Percentiles rank a stretch among this genome's conserved stretches.
Conservation (phyloP, 2,329 filamentous ascomycete species). For the Colletotrichum lentis region DNA sequence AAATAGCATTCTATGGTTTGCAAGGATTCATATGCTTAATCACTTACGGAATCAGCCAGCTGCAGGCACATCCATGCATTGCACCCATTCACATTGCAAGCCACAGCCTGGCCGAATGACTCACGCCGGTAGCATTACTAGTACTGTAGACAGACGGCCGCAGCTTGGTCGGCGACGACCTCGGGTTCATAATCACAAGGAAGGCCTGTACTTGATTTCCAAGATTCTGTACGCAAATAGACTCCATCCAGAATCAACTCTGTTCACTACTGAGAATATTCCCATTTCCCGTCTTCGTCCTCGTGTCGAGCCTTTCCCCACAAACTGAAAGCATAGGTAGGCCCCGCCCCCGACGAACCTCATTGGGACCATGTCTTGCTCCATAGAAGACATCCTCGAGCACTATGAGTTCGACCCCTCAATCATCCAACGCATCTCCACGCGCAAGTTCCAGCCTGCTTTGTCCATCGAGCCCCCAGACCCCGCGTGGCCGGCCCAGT, state of each 20-base stretch:
- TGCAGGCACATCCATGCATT: neutral
- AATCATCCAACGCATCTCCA: constrained; percentile 41
- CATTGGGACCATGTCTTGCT: constrained; percentile 15
- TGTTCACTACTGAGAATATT: neutral
- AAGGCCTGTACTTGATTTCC: neutral
- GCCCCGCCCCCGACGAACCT: neutral
- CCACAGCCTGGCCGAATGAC: constrained; percentile 25
- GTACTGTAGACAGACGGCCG: no score
- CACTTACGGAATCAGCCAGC: neutral
- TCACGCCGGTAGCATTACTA: constrained; percentile 22
- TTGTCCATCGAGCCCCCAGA: constrained; percentile 50
- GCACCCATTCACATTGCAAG: neutral
- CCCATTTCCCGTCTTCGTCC: neutral
- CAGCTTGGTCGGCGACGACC: neutral
- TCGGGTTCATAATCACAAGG: neutral
- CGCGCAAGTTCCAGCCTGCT: constrained; percentile 40
- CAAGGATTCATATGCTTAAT: neutral
- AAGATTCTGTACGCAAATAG: neutral
- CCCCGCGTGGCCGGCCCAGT: constrained; percentile 49
- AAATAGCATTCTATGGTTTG: neutral
- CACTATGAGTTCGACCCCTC: constrained; percentile 41
- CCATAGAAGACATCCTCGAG: constrained; percentile 43
- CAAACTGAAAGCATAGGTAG: neutral
- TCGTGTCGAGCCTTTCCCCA: neutral
- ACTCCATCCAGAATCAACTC: neutral